A percentile compares a stretch with the other conserved stretches of the same genome.
phyloP scores from a whole-genome alignment of 2,329 filamentous ascomycete genomes.

The Hirsutella minnesotensis region DNA sequence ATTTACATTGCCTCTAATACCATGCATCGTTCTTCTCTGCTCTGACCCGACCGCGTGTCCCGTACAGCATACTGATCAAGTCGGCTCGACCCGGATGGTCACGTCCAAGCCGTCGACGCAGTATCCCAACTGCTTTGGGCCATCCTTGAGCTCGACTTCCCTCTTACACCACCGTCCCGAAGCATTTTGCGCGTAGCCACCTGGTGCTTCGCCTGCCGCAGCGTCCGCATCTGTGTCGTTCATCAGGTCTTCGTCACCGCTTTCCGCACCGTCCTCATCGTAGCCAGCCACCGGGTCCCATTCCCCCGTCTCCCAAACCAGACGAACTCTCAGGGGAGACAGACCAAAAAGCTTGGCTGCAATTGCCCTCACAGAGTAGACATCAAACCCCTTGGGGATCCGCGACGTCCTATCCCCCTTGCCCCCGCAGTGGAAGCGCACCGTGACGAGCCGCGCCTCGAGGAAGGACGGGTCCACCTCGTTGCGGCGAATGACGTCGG shows the following conservation, averaged over 20 bases:
- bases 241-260: constrained; percentile 39
- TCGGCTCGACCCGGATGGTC: constrained; percentile 55
- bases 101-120: constrained; percentile 66
- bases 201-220: constrained; percentile 9
- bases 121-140: constrained; percentile 71
- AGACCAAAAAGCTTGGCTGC: constrained; percentile 59
- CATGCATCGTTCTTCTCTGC: no score
- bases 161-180: constrained; percentile 58
- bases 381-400: constrained; percentile 66
- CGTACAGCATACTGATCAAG: not conserved
- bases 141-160: constrained; percentile 69
- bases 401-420: constrained; percentile 22
- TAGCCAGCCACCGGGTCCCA: constrained; percentile 66
- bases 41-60: no score
- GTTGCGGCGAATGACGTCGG: constrained; percentile 44
- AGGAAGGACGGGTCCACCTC: constrained; percentile 67
- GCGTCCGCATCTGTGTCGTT: constrained; percentile 16
- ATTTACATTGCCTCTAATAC: no score
- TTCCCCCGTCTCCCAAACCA: constrained; percentile 86
- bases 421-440: constrained; percentile 34
- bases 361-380: constrained; percentile 72
- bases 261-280: constrained; percentile 43
- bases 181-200: constrained; percentile 7
- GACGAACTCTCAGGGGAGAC: constrained; percentile 47
- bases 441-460: constrained; percentile 62